Percentiles rank a stretch among this genome's conserved stretches.
Evolutionary conservation across 805 yeast species (phyloP).

Genomic region (Candida dendrica): DNA sequence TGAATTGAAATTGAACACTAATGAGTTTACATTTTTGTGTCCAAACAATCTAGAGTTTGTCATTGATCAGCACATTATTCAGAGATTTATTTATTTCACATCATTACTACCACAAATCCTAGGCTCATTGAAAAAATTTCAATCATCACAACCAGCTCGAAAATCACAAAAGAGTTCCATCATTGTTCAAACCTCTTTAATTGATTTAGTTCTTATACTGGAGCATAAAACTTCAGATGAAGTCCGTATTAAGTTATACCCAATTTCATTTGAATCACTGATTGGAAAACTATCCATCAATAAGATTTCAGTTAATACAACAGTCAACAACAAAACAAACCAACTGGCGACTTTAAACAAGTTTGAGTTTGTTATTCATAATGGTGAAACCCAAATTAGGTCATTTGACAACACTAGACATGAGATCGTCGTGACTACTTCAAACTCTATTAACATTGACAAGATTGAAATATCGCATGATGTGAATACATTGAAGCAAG

Average conservation of each 20-base stretch:
- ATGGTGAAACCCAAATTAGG: constrained; percentile 15
- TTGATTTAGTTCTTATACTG: constrained; percentile 6
- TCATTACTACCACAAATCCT: constrained; percentile 19
- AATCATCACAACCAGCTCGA: constrained; percentile 1
- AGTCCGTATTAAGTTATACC: constrained; percentile 29
- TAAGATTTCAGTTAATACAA: constrained; percentile 19
- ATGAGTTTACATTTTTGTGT: constrained; percentile 34
- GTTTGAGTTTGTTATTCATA: constrained; percentile 8
- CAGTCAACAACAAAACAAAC: constrained; percentile 10
- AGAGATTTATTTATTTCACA: constrained; percentile 23
- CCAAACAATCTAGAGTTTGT: constrained; percentile 31
- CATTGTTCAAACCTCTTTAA: constrained; percentile 16
- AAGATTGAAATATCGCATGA: constrained; percentile 23
- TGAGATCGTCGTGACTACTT: constrained; percentile 17
- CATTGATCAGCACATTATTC: constrained; percentile 13
- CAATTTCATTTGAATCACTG: constrained; percentile 35
- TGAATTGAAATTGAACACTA: constrained; percentile 31
- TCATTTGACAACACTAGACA: constrained; percentile 23
- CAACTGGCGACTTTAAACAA: constrained; percentile 16
- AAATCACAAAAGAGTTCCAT: constrained; percentile 1
- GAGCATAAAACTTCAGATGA: neutral
- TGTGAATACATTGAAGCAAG: constrained; percentile 19
- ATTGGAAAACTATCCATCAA: constrained; percentile 27
- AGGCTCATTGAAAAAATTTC: constrained; percentile 14
- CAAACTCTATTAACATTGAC: constrained; percentile 10